These are phyloP conservation scores for Apophysomyces elegans DNA, from an alignment of 371 early-diverging fungal genomes.

Conservation along the genomic window DNA sequence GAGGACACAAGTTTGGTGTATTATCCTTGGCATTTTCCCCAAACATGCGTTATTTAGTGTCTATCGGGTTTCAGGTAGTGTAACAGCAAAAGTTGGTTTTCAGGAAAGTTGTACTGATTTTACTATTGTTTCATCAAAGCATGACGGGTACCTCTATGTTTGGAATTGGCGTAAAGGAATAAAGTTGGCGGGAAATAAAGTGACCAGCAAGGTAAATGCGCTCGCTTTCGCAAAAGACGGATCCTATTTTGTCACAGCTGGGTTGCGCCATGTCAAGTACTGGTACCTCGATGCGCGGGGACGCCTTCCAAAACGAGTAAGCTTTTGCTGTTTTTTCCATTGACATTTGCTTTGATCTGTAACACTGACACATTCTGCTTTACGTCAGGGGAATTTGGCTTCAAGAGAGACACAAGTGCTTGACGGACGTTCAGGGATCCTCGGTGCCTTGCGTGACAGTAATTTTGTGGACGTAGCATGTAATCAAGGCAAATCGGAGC, in stretches of 20 bases:
- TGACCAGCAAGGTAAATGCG: constrained; percentile 69
- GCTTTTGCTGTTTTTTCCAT: neutral
- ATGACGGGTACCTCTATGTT: constrained; percentile 81
- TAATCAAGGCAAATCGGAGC: constrained; percentile 46
- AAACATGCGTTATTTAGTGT: constrained; percentile 72
- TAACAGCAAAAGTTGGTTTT: neutral
- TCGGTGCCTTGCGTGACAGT: constrained; percentile 70
- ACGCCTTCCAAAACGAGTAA: constrained; percentile 47
- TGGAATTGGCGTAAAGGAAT: constrained; percentile 82
- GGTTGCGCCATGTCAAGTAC: constrained; percentile 79
- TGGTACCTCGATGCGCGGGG: constrained; percentile 74
- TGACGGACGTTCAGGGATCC: constrained; percentile 75
- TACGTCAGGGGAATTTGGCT: constrained; percentile 31
- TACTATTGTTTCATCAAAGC: constrained; percentile 44
- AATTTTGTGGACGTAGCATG: constrained; percentile 75
- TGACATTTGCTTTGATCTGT: neutral
- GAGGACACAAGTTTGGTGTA: constrained; percentile 84
- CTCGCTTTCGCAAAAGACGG: constrained; percentile 73
- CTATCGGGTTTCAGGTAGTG: constrained; percentile 80
- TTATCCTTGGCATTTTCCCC: constrained; percentile 76
- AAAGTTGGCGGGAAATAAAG: constrained; percentile 70
- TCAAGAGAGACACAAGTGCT: constrained; percentile 61
- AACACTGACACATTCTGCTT: neutral
- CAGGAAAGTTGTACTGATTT: constrained; percentile 7
- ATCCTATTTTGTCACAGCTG: constrained; percentile 79